Base-by-base conservation (phyloP, 805 yeast species). In the Kuraishia borneana region DNA sequence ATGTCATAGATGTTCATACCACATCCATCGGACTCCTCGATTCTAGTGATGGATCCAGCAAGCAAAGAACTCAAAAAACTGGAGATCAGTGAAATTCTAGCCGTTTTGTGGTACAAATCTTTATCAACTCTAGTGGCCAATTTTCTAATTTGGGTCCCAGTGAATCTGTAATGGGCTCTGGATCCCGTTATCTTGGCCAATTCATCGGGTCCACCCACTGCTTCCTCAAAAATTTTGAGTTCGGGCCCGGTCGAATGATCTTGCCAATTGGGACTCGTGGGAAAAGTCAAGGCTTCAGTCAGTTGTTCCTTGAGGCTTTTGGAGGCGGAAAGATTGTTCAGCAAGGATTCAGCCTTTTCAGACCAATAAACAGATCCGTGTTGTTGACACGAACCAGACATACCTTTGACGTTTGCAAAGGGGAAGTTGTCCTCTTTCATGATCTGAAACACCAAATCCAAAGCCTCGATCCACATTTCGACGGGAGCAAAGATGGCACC, bases 331-430 rank as follows among this genome's bases (percentile, higher is more conserved):
- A 82, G 55, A 0, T 44, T 38, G 1, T 39, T 29, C 34, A 85
- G 60, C 3, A 63, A 40, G 0, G 42, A 39, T 2, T 56, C 52
- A 1, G 83, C 77, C 6, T 57, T 44, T 4, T 54, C 18, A 1
- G 83, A 66, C 89, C 94, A 83, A 48, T 63, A 87, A 2, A 88
- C 87, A 2, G 94, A 80, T 0, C 95, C 96, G 49, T 87, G 96
- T 48, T 87, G 96, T 56, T 87, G 95, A 37, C 94, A 81, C 0
- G 94, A 84, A 0, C 96, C 96, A 30, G 82, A 69, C 33, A 87
- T 68, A 2, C 82, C 85, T 27, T 46, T 62, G 12, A 87, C 87
- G 26, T 56, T 47, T 2, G 54, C 45, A 44, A 87, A 73, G 6
- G 79, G 81, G 44, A 83, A 74, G 1, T 53, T 45, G 21, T 68